Evolutionary conservation across 2,329 filamentous ascomycete genomes (phyloP).

Genomic region (Beauveria australis): DNA sequence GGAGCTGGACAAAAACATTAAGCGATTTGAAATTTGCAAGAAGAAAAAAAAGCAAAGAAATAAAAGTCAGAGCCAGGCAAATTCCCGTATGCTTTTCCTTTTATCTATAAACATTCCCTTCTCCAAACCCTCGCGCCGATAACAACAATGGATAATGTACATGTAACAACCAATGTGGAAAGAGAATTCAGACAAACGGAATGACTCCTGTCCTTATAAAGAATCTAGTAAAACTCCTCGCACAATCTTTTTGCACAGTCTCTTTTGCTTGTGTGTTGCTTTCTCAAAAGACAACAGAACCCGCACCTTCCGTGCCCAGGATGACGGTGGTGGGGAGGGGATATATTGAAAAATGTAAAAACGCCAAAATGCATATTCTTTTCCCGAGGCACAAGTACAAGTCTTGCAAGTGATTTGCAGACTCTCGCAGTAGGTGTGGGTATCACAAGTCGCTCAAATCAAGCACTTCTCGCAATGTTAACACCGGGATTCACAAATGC

Average conservation of each 20-base stretch:
- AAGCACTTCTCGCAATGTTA: conserved; percentile 31
- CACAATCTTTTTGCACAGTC: not conserved
- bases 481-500: conserved; percentile 48
- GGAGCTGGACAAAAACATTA: too few species aligned
- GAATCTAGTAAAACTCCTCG: not conserved
- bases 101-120: not conserved
- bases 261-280: not conserved
- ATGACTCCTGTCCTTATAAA: not conserved
- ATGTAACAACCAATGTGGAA: not conserved
- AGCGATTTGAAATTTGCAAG: too few species aligned
- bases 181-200: not conserved
- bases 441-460: not conserved
- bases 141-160: not conserved
- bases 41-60: not conserved
- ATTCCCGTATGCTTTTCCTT: not conserved
- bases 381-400: not conserved
- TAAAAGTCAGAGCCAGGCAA: not conserved
- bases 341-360: conserved; percentile 7
- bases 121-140: not conserved
- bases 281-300: not conserved
- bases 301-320: not conserved
- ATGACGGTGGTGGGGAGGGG: not conserved
- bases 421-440: not conserved
- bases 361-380: conserved; percentile 1
- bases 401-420: not conserved